phyloP scores from a whole-genome alignment of 1,139 yeast species.

The Wickerhamomyces sp. region DNA sequence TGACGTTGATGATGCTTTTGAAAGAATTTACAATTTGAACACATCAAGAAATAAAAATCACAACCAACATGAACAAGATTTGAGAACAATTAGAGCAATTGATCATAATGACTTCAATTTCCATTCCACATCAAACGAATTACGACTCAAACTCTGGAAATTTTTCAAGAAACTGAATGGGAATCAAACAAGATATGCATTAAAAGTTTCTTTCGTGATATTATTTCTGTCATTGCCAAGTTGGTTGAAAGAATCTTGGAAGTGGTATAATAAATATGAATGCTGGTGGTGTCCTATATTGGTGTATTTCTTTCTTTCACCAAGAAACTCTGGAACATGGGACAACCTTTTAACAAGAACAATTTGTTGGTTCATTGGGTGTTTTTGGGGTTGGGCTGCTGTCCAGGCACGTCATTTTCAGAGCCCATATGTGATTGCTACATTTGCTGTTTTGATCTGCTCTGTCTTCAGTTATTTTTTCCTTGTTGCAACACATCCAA shows the following conservation, averaged over 20 bases:
- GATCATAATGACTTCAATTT: constrained; percentile 35
- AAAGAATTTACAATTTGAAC: constrained; percentile 35
- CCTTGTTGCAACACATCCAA: constrained; percentile 29
- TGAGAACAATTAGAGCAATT: constrained; percentile 28
- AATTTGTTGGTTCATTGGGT: constrained; percentile 33
- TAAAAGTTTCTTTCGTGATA: constrained; percentile 33
- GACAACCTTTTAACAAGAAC: constrained; percentile 31
- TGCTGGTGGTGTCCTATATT: constrained; percentile 39
- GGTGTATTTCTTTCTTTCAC: constrained; percentile 32
- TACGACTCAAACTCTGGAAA: constrained; percentile 34
- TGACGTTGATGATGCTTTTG: constrained; percentile 46
- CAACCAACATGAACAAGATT: constrained; percentile 1
- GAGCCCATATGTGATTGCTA: constrained; percentile 35
- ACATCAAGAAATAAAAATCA: constrained; percentile 27
- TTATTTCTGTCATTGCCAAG: constrained; percentile 37
- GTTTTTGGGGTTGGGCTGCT: constrained; percentile 43
- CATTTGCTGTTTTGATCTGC: constrained; percentile 33
- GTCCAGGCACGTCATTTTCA: constrained; percentile 33
- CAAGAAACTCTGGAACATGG: constrained; percentile 39
- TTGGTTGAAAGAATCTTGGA: constrained; percentile 33
- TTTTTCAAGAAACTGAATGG: constrained; percentile 29
- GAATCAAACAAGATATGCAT: constrained; percentile 37
- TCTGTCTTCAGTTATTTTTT: constrained; percentile 31
- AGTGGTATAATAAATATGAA: constrained; percentile 38
- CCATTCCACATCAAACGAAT: constrained; percentile 30